Evolutionary conservation across 805 yeast genomes (phyloP), one percentile per base, ranked within the genome.

Genomic region (Saturnispora halmiae): DNA sequence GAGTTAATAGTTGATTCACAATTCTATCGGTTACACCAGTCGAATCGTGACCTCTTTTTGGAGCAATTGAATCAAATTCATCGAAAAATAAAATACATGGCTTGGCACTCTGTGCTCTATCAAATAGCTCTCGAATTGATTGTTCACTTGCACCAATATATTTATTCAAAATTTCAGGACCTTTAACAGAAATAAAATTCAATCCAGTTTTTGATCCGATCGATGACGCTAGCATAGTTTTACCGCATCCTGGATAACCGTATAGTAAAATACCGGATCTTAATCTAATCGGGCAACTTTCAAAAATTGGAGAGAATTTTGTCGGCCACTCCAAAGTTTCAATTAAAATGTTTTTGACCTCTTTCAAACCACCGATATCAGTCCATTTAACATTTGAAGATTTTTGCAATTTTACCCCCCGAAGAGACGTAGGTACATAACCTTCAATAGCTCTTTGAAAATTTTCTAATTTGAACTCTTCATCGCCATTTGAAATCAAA

Each of bases 191-290:
- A 21, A 90, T 88, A 56, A 90, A 90, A 53, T 90, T 90, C 45
- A 90, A 66, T 0, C 96, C 96, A 63, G 96, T 87, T 56, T 88
- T 92, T 1, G 86, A 79, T 2, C 96, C 94, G 38, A 90, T 83
- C 0, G 96, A 96, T 42, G 92, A 82, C 0, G 97, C 97, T 30
- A 90, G 60, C 46, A 88, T 66, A 0, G 97, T 90, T 60, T 90
- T 90, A 34, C 98, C 98, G 62, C 98, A 90, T 2, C 98, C 98
- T 0, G 98, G 97, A 56, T 85, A 90, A 0, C 98, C 98, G 59
- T 90, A 90, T 11, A 90, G 70, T 38, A 90, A 64, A 19, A 90
- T 75, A 38, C 98, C 98, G 0, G 96, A 85, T 52, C 97, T 70
- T 39, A 90, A 66, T 41, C 97, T 65, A 39, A 90, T 64, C 0